phyloP scores from a whole-genome alignment of 441 rosid genomes.

The Cnidoscolus chayamansa region DNA sequence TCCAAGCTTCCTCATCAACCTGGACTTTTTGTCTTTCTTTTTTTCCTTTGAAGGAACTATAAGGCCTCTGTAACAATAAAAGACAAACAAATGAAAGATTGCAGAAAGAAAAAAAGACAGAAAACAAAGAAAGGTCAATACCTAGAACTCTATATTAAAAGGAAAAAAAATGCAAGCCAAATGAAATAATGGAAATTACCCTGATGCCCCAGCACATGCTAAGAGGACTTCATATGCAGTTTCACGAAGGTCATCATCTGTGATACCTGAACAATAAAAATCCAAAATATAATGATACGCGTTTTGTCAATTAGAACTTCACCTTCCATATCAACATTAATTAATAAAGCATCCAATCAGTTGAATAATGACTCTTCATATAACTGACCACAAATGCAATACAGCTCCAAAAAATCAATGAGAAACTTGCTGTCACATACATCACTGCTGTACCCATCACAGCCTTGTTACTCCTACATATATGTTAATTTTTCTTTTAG shows the following conservation, averaged over 20 bases:
- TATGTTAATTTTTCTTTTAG: not conserved
- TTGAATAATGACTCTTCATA: not conserved
- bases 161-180: not conserved
- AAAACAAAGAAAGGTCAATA: slow-evolving; percentile 8
- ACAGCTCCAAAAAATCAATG: not conserved
- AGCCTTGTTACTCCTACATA: not conserved
- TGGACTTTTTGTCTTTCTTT: slow-evolving; percentile 84
- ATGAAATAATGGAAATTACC: slow-evolving; percentile 44
- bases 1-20: slow-evolving; percentile 90
- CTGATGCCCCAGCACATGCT: slow-evolving; percentile 98
- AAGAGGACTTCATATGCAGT: slow-evolving; percentile 89
- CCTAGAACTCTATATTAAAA: not conserved
- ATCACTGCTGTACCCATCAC: not conserved
- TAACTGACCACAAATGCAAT: not conserved
- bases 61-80: slow-evolving; percentile 61
- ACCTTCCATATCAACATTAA: not conserved
- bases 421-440: not conserved
- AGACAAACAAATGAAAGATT: slow-evolving; percentile 8
- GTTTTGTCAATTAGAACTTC: not conserved
- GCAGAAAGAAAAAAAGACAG: slow-evolving; percentile 13
- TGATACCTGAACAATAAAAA: slow-evolving; percentile 55
- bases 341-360: not conserved
- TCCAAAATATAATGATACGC: not conserved
- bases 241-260: slow-evolving; percentile 94
- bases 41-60: slow-evolving; percentile 88